Conservation (phyloP, 2,329 filamentous ascomycete genomes). For the Colletotrichum spinosum region DNA sequence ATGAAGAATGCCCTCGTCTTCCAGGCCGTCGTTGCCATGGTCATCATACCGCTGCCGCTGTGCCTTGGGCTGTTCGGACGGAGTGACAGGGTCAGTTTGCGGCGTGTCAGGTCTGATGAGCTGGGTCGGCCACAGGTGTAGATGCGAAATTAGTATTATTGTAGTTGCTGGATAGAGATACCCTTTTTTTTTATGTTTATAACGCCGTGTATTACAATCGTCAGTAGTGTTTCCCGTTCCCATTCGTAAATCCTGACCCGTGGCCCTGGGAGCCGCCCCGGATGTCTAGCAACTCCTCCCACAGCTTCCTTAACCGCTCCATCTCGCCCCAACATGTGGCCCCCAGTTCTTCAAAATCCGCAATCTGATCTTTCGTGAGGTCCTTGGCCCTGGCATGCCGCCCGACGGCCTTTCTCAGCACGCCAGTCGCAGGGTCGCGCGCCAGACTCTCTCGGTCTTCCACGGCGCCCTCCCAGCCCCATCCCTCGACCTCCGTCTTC, state of each 20-base stretch:
- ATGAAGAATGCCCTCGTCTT: slow-evolving; percentile 85
- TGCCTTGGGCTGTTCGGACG: slow-evolving; percentile 78
- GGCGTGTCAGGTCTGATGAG: slow-evolving; percentile 60
- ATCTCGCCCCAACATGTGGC: slow-evolving; percentile 75
- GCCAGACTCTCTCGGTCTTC: slow-evolving; percentile 62
- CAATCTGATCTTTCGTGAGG: slow-evolving; percentile 69
- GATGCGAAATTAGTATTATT: slow-evolving; percentile 1
- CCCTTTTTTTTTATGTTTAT: slow-evolving; percentile 20
- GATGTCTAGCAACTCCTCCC: slow-evolving; percentile 63
- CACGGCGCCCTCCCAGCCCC: slow-evolving; percentile 78
- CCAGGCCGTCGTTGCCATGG: slow-evolving; percentile 76
- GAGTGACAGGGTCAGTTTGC: slow-evolving; percentile 60
- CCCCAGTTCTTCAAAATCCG: slow-evolving; percentile 72
- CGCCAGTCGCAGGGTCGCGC: slow-evolving; percentile 54
- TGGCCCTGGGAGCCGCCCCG: background rate
- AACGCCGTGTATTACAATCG: no score
- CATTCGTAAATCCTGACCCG: background rate
- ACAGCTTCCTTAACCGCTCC: slow-evolving; percentile 75
- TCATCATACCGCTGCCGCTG: slow-evolving; percentile 74
- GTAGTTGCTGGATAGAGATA: slow-evolving; percentile 11
- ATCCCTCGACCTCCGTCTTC: slow-evolving; percentile 86
- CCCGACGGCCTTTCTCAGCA: slow-evolving; percentile 64
- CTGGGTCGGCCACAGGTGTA: background rate
- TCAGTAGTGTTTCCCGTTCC: slow-evolving; percentile 6
- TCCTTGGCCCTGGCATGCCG: slow-evolving; percentile 69